Evolutionary conservation across 306 rosid genomes (phyloP).

Genomic region (Lathyrus tuberosus): DNA sequence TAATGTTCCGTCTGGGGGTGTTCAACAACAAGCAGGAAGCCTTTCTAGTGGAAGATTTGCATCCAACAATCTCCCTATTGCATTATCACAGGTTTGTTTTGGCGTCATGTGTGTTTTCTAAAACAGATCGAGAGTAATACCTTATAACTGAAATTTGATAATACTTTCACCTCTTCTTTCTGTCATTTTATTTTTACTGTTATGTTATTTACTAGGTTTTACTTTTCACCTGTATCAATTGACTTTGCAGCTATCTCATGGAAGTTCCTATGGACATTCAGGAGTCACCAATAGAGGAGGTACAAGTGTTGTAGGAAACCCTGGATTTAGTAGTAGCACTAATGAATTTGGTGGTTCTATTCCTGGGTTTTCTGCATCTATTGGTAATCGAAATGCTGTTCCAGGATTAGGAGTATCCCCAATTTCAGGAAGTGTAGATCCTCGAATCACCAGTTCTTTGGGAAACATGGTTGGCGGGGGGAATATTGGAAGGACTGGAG

Average conservation of each 20-base stretch:
- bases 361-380: conserved; percentile 94
- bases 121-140: conserved; percentile 18
- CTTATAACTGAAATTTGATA: neutral
- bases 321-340: conserved; percentile 94
- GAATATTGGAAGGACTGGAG: conserved; percentile 83
- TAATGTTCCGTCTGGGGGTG: conserved; percentile 85
- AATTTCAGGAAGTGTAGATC: conserved; percentile 81
- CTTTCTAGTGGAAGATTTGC: conserved; percentile 87
- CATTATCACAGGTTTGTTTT: conserved; percentile 79
- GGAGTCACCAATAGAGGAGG: conserved; percentile 97
- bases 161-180: conserved; percentile 27
- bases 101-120: conserved; percentile 8
- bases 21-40: conserved; percentile 87
- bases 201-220: conserved; percentile 6
- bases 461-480: conserved; percentile 98
- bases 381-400: conserved; percentile 93
- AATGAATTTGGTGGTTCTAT: conserved; percentile 98
- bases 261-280: conserved; percentile 83
- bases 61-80: conserved; percentile 84
- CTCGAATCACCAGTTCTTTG: conserved; percentile 91
- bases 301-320: conserved; percentile 90
- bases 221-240: conserved; percentile 20
- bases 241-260: conserved; percentile 83
- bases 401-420: conserved; percentile 97
- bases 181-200: conserved; percentile 29